phyloP scores from a whole-genome alignment of 768 basidiomycete species.

The Phylloporus sp. region DNA sequence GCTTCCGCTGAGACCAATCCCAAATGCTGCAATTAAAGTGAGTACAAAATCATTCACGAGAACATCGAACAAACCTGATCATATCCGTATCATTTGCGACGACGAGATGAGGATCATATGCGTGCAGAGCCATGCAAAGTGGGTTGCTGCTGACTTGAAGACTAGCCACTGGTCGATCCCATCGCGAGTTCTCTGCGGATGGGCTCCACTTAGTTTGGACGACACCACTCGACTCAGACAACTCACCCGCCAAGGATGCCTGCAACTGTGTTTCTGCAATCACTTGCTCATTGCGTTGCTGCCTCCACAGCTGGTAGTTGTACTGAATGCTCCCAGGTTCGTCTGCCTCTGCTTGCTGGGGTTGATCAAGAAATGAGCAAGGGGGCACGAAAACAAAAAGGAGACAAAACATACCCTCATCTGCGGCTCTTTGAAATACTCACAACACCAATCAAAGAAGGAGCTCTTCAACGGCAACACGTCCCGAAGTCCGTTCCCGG shows the following conservation, averaged over 20 bases:
- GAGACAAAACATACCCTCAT: conserved; percentile 70
- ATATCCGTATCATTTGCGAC: conserved; percentile 82
- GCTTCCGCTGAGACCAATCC: conserved; percentile 85
- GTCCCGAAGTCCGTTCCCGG: conserved; percentile 76
- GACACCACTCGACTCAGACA: conserved; percentile 21
- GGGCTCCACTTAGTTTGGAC: neutral
- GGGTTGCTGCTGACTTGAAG: conserved; percentile 58
- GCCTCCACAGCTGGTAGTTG: conserved; percentile 94
- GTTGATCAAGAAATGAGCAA: conserved; percentile 12
- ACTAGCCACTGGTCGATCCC: conserved; percentile 70
- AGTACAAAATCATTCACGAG: neutral
- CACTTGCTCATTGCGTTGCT: conserved; percentile 82
- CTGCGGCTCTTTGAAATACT: conserved; percentile 98
- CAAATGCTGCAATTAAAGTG: conserved; percentile 59
- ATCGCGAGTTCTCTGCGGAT: conserved; percentile 50
- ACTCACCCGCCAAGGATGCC: conserved; percentile 67
- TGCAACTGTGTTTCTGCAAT: conserved; percentile 64
- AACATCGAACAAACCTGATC: conserved; percentile 55
- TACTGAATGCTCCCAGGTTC: conserved; percentile 93
- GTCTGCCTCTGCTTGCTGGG: conserved; percentile 87
- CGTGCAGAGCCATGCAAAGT: conserved; percentile 81
- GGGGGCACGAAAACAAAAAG: neutral
- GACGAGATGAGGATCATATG: conserved; percentile 85
- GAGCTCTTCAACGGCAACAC: conserved; percentile 84
- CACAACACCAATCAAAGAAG: conserved; percentile 94